Evolutionary conservation across 768 basidiomycete species (phyloP), one percentile per base, ranked within the genome.

Genomic region (Inosperma sp.): DNA sequence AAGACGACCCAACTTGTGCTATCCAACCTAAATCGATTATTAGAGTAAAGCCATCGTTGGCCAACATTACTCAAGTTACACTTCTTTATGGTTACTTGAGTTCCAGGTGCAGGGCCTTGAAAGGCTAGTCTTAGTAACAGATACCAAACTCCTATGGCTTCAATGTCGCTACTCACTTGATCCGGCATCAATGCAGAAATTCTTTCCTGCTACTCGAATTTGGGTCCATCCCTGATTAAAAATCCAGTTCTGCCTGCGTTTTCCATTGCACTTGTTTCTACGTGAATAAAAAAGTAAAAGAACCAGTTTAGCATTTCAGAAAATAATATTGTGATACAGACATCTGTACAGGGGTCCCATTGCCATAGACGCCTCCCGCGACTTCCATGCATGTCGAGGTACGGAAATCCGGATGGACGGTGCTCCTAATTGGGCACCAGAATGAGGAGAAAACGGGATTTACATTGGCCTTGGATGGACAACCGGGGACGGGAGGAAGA

Each of bases 131-230:
- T 3, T 22, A 49, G 3, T 22, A 9, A 12, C 17, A n/a, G 3
- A 14, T 7, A 16, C 9, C 27, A 35, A 17, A 22, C 1, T 19
- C 14, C 19, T 8, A 30, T 26, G 9, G n/a, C n/a, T n/a, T n/a
- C 3, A 6, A 8, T 17, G 26, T 3, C 16, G n/a, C n/a, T 8
- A 62, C 66, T 44, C 49, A 66, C 67, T 54, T 13, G 64, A 60
- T 2, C 67, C 68, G n/a, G 70, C 66, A 39, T 71, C 70, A 34
- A 71, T 59, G 43, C 70, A 69, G 52, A 65, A 71, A 23, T 65
- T 65, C 2, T 65, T 66, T 1, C 63, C 65, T 2, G 62, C 63
- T 3, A 71, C 43, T 44, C 51, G 56, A 44, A 71, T 59, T 39
- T 63, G 61, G 22, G 66, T 68, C 8, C 36, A 43, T 6, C 64